phyloP scores from a whole-genome alignment of 164 flowering plant species.

The Berberis vulgaris region DNA sequence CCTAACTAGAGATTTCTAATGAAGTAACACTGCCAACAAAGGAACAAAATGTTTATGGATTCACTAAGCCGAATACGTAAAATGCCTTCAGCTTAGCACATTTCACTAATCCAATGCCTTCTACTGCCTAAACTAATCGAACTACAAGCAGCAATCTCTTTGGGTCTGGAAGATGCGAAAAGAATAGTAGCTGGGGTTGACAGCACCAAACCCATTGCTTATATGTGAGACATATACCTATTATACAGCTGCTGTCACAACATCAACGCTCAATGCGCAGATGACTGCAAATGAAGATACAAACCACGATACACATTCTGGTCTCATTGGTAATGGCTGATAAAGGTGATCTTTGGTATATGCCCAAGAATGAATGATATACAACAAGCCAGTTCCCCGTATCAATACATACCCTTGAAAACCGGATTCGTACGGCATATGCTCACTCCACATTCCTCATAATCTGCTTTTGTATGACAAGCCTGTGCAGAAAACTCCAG shows the following conservation, averaged over 20 bases:
- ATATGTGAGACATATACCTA: conserved; percentile 27
- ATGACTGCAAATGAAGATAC: conserved; percentile 1
- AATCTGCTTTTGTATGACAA: conserved; percentile 97
- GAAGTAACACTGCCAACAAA: no score
- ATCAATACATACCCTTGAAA: conserved; percentile 87
- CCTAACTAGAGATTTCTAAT: no score
- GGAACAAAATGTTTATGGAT: no score
- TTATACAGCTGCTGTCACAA: background rate
- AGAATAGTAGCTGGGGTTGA: conserved; percentile 18
- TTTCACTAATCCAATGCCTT: no score
- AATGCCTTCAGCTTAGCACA: no score
- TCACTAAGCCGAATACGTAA: no score
- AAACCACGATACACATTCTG: background rate
- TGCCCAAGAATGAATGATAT: conserved; percentile 2
- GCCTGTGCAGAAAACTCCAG: conserved; percentile 40
- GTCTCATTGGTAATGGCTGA: background rate
- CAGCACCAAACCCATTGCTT: conserved; percentile 10
- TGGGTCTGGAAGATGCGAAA: background rate
- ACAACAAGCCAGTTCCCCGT: conserved; percentile 9
- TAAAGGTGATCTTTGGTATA: background rate
- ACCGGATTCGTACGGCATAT: conserved; percentile 96
- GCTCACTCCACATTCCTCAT: conserved; percentile 96
- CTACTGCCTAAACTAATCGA: no score
- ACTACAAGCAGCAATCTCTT: no score
- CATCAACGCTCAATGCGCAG: background rate